Percentiles rank a stretch among this genome's conserved stretches.
Evolutionary conservation across 805 yeast species (phyloP).

Genomic region (Wickerhamiella sorbophila): DNA sequence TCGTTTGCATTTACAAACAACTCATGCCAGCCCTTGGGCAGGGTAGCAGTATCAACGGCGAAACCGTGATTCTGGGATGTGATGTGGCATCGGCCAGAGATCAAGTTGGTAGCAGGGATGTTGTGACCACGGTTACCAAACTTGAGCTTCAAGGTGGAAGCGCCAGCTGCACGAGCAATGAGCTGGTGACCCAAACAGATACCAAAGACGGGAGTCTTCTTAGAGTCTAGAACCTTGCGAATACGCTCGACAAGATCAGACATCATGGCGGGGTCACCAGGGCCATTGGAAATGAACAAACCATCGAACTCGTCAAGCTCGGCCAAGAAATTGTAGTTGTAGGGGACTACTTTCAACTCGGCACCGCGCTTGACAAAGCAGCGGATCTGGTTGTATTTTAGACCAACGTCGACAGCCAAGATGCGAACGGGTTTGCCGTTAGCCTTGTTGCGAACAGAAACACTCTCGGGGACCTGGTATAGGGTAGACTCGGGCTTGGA

Average conservation of each 20-base stretch:
- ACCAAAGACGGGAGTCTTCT: constrained; percentile 86
- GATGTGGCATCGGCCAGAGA: constrained; percentile 89
- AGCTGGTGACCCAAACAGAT: constrained; percentile 97
- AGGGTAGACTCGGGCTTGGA: constrained; percentile 60
- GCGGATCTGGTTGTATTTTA: constrained; percentile 94
- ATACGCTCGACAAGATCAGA: constrained; percentile 49
- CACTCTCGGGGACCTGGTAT: constrained; percentile 52
- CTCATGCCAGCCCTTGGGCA: constrained; percentile 66
- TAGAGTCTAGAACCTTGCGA: constrained; percentile 40
- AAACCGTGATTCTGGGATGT: constrained; percentile 98
- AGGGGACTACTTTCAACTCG: constrained; percentile 88
- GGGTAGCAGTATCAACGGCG: constrained; percentile 76
- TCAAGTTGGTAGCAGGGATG: constrained; percentile 84
- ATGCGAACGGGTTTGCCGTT: constrained; percentile 71
- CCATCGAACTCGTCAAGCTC: constrained; percentile 74
- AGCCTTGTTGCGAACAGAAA: constrained; percentile 32
- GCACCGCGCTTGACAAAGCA: constrained; percentile 95
- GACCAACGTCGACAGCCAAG: constrained; percentile 91
- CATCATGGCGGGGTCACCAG: constrained; percentile 95
- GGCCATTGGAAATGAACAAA: constrained; percentile 92
- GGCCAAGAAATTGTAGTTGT: constrained; percentile 70
- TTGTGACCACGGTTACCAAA: constrained; percentile 99
- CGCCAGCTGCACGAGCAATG: constrained; percentile 89
- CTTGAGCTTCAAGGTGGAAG: constrained; percentile 79
- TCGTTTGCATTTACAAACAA: constrained; percentile 90